Percentiles rank a stretch among this genome's conserved stretches.
Evolutionary conservation across 2,329 filamentous ascomycete genomes (phyloP).

Genomic region (Colletotrichum gloeosporioides): DNA sequence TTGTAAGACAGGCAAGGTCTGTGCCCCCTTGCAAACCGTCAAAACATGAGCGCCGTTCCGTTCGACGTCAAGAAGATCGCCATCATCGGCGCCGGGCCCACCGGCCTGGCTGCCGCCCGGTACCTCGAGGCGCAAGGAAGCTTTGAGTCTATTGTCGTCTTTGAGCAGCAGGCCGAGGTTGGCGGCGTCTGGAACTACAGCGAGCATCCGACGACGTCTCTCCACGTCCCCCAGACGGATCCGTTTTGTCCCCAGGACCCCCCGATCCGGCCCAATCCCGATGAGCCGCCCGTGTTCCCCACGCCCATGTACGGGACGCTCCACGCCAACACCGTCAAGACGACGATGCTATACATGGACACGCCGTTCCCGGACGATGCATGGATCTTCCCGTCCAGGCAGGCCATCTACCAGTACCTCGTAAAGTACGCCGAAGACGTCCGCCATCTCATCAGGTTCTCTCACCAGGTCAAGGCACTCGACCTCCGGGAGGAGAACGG

Average conservation of each 20-base stretch:
- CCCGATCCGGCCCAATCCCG: conserved; percentile 56
- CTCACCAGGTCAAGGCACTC: conserved; percentile 71
- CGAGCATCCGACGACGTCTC: conserved; percentile 49
- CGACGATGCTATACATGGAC: conserved; percentile 82
- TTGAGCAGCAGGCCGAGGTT: conserved; percentile 78
- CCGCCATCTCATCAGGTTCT: conserved; percentile 70
- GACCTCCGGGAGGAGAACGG: conserved; percentile 30
- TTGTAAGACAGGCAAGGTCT: not conserved
- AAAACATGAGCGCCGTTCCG: not conserved
- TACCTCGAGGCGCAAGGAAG: conserved; percentile 73
- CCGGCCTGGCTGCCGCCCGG: conserved; percentile 80
- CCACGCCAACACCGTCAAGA: conserved; percentile 86
- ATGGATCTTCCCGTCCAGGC: conserved; percentile 77
- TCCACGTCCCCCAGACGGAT: conserved; percentile 71
- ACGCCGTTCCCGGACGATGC: conserved; percentile 66
- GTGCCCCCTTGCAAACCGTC: not conserved
- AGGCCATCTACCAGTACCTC: conserved; percentile 76
- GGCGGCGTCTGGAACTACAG: conserved; percentile 91
- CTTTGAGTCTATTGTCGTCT: conserved; percentile 76
- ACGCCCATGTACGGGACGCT: conserved; percentile 83
- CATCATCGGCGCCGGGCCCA: conserved; percentile 83
- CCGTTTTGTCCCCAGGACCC: conserved; percentile 67
- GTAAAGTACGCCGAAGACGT: conserved; percentile 74
- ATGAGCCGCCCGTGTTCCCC: conserved; percentile 66
- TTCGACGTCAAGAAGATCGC: conserved; percentile 69